Evolutionary conservation across 208 protist genomes (phyloP).

Genomic region (Angomonas desouzai): DNA sequence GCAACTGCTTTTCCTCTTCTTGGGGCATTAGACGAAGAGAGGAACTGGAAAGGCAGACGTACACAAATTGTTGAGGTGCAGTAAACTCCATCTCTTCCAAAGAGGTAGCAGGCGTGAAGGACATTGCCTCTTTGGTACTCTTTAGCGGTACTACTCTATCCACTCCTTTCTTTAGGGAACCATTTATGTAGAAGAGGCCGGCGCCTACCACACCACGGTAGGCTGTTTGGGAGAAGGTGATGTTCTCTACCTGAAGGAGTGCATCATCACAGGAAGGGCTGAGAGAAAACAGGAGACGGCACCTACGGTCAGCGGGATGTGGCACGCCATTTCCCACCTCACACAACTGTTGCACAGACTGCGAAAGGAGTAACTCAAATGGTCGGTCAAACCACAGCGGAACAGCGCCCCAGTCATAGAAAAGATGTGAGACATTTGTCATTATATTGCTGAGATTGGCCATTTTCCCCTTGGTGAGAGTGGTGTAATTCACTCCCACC

Average conservation of each 20-base stretch:
- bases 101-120: too few relatives aligned
- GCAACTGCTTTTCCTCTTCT: conserved; percentile 21
- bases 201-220: background rate
- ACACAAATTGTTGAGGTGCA: background rate
- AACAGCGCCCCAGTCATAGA: background rate
- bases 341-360: background rate
- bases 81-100: too few relatives aligned
- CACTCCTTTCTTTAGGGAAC: background rate
- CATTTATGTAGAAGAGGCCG: background rate
- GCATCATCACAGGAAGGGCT: background rate
- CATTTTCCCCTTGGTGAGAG: background rate
- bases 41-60: background rate
- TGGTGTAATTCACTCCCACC: background rate
- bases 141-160: too few relatives aligned
- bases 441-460: background rate
- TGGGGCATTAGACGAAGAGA: conserved; percentile 6
- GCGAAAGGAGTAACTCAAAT: background rate
- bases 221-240: background rate
- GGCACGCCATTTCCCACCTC: background rate
- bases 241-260: background rate
- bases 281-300: background rate
- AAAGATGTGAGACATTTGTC: background rate
- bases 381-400: background rate
- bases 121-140: too few relatives aligned
- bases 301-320: background rate